Base-by-base conservation (phyloP, 2,329 filamentous ascomycete genomes). In the Colletotrichum liaoningense region DNA sequence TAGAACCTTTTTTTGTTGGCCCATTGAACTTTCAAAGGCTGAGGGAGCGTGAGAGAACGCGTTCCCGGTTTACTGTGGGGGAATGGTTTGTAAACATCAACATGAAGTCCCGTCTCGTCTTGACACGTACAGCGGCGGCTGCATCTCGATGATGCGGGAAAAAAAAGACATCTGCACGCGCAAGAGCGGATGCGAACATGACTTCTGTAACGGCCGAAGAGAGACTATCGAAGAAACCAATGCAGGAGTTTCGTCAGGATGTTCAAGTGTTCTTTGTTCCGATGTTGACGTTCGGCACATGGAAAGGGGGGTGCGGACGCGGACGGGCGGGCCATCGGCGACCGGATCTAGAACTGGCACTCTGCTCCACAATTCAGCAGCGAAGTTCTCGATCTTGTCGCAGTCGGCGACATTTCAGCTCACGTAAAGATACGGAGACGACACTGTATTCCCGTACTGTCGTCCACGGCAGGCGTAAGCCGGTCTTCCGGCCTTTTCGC, bases 401-500 rank as follows among this genome's bases (percentile, higher is more conserved):
- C 16, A 12, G 49, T 12, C 60, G 28, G 52, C n/a, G 38, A 49
- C 19, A 49, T 7, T n/a, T 42, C 38, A 42, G 38, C 38, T 42
- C 38, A 42, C 14, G 38, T 42, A 42, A 16, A 16, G 38, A 42
- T 42, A 42, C 54, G 33, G 33, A 35, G 12, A 35, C 33, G 33
- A 35, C 11, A 35, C 33, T 35, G 33, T 35, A 35, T 11, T 35
- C 33, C 12, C 8, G 26, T 46, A 33, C 26, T 26, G 56, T 70
- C 38, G 67, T 73, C 22, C 46, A 52, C 66, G 59, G 42, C 55
- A 24, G 35, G 60, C 56, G 26, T 56, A 26, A 70, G 60, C 69
- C 63, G 69, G 64, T n/a, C 64, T 63, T 68, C 60, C 70, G 70
- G 67, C 60, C 30, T 16, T 55, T 6, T 16, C 33, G 55, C 66